These are phyloP conservation scores for Candida glucosophila DNA, from an alignment of 1,139 yeast genomes.

Conservation along the genomic window DNA sequence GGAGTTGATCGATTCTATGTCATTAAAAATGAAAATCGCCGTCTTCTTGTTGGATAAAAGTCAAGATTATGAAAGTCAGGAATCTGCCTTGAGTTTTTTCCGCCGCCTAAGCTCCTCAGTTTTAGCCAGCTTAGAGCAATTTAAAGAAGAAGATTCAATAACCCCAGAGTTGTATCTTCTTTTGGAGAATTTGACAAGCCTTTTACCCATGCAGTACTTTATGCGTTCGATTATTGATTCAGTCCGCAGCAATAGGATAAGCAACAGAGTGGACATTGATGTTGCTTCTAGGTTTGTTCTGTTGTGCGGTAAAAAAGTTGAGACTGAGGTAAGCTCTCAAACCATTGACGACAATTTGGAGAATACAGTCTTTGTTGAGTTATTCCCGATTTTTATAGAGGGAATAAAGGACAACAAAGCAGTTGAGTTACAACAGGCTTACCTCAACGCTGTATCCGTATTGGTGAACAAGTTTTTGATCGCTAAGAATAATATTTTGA, in stretches of 20 bases:
- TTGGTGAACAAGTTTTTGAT: constrained; percentile 56
- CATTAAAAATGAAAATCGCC: constrained; percentile 52
- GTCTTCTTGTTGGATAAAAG: constrained; percentile 44
- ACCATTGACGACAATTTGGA: constrained; percentile 33
- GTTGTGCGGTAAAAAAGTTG: constrained; percentile 64
- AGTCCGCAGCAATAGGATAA: constrained; percentile 36
- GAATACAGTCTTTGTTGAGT: constrained; percentile 30
- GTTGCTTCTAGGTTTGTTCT: constrained; percentile 47
- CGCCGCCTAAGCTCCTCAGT: constrained; percentile 33
- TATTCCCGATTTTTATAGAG: constrained; percentile 40
- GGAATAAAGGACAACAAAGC: constrained; percentile 34
- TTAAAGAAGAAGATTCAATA: constrained; percentile 12
- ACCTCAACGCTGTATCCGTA: constrained; percentile 60
- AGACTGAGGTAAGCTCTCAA: constrained; percentile 39
- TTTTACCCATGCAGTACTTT: constrained; percentile 70
- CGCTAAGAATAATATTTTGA: constrained; percentile 18
- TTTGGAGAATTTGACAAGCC: constrained; percentile 52
- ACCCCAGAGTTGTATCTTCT: constrained; percentile 29
- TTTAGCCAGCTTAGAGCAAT: constrained; percentile 27
- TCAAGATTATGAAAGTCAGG: constrained; percentile 17
- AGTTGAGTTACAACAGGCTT: constrained; percentile 52
- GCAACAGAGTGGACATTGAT: constrained; percentile 24
- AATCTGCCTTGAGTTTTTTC: constrained; percentile 30
- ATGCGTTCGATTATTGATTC: constrained; percentile 56
- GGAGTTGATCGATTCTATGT: constrained; percentile 26